Evolutionary conservation across 2,329 filamentous ascomycete genomes (phyloP).

Genomic region (Penicillium sp.): DNA sequence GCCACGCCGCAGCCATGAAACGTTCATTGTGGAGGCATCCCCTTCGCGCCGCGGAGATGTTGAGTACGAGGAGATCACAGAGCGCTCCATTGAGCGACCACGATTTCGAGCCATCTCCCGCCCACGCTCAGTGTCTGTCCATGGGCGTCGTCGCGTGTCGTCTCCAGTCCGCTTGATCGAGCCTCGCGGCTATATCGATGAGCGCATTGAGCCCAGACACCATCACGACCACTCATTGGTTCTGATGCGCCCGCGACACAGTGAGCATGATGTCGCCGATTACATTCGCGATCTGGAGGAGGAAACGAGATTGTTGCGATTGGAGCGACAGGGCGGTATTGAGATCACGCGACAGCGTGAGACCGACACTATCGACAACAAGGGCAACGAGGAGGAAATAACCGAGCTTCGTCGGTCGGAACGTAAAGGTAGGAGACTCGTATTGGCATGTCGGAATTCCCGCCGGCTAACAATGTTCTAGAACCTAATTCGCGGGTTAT

Average conservation of each 20-base stretch:
- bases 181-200: slow-evolving; percentile 36
- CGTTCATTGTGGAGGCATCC: slow-evolving; percentile 34
- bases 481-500: slow-evolving; percentile 63
- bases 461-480: slow-evolving; percentile 35
- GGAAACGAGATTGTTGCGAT: slow-evolving; percentile 58
- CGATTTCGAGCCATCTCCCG: slow-evolving; percentile 30
- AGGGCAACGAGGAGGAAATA: slow-evolving; percentile 51
- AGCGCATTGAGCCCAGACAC: slow-evolving; percentile 41
- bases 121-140: slow-evolving; percentile 37
- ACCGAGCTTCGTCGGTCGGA: slow-evolving; percentile 69
- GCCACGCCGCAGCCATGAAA: slow-evolving; percentile 29
- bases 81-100: slow-evolving; percentile 25
- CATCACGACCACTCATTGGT: slow-evolving; percentile 50
- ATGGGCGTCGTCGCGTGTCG: slow-evolving; percentile 33
- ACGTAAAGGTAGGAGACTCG: slow-evolving; percentile 70
- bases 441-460: background rate
- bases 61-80: slow-evolving; percentile 30
- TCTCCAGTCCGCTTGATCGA: slow-evolving; percentile 39
- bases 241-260: slow-evolving; percentile 48
- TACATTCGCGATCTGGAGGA: slow-evolving; percentile 71
- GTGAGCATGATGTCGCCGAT: slow-evolving; percentile 64
- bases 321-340: slow-evolving; percentile 50
- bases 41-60: slow-evolving; percentile 28
- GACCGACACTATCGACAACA: slow-evolving; percentile 35
- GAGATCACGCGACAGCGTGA: slow-evolving; percentile 30